Base-by-base conservation (phyloP, 441 rosid genomes). In the Adansonia gregorii region DNA sequence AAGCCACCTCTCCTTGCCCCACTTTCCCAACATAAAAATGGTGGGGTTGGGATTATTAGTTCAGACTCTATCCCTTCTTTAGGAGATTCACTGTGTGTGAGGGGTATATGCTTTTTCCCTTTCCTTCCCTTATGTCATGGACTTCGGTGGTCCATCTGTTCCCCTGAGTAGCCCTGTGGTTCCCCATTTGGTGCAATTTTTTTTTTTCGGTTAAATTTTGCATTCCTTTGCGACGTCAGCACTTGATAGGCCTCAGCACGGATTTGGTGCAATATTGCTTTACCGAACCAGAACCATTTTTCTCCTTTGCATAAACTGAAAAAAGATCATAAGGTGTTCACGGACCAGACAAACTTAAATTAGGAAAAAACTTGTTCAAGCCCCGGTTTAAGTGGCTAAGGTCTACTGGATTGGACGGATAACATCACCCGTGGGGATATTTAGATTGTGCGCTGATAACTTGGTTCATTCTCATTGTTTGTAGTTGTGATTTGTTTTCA, bases 1-100 rank as follows among this genome's bases (percentile, higher is more conserved):
- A 85, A 81, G 83, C 86, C 88, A 83, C 86, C 82, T 76, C 75
- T 51, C 56, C 56, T 55, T 84, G 84, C 75, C 35, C 35, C 35
- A 31, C 35, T 31, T 31, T 31, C 35, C 35, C 35, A 31, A 31
- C 35, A 31, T 31, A 31, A 31, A 31, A 31, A 31, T 31, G 35
- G 35, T 31, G 35, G 35, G 35, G 35, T 76, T 64, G 78, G 15
- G 19, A 5, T 54, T 15, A 10, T 11, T 12, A 49, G 9, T 49
- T 11, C 15, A 49, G 8, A 46, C 11, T 11, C 1, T 46, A 6
- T 48, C 51, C 78, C 78, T 39, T 54, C 65, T 35, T 71, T 65
- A 24, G 49, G 46, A 76, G 67, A 79, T 79, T 61, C 69, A 58
- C 68, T 52, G 22, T 35, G 31, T 45, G 22, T 35, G 31, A 24